phyloP scores from a whole-genome alignment of 495 filamentous ascomycete genomes.

The Penicillium cataractarum region DNA sequence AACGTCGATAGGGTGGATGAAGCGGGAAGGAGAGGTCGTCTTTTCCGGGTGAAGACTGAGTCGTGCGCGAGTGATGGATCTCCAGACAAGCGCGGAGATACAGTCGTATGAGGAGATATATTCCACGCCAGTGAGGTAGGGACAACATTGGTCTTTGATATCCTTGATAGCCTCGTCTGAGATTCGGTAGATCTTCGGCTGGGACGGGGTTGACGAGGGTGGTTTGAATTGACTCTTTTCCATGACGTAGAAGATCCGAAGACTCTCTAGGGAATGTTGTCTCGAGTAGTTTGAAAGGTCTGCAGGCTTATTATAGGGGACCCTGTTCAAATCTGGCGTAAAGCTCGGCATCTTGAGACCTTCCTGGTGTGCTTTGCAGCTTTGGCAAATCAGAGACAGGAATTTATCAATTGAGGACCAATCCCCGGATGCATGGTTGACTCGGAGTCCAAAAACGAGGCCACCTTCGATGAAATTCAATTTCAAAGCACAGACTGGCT shows the following conservation, averaged over 20 bases:
- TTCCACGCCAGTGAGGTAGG: slow-evolving; percentile 17
- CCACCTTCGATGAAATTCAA: slow-evolving; percentile 30
- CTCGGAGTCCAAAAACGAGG: slow-evolving; percentile 22
- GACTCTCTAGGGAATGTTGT: slow-evolving; percentile 18
- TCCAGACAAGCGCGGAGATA: slow-evolving; percentile 32
- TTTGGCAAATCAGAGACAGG: slow-evolving; percentile 29
- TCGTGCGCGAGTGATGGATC: slow-evolving; percentile 23
- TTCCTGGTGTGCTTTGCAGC: slow-evolving; percentile 25
- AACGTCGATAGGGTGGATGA: slow-evolving; percentile 29
- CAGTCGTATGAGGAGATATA: slow-evolving; percentile 34
- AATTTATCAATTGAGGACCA: slow-evolving; percentile 32
- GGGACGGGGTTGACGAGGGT: slow-evolving; percentile 9
- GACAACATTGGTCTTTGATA: slow-evolving; percentile 22
- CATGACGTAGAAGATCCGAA: slow-evolving; percentile 21
- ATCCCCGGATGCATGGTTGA: slow-evolving; percentile 32
- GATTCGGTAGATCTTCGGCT: slow-evolving; percentile 25
- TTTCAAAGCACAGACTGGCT: slow-evolving; percentile 29
- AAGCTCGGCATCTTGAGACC: slow-evolving; percentile 19
- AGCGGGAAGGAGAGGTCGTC: slow-evolving; percentile 9
- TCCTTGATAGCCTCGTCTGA: slow-evolving; percentile 16
- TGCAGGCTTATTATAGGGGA: slow-evolving; percentile 22
- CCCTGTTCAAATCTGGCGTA: slow-evolving; percentile 26
- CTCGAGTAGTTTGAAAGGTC: slow-evolving; percentile 4
- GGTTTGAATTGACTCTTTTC: slow-evolving; percentile 24
- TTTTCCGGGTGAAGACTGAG: slow-evolving; percentile 24